Conservation (phyloP, 2,329 filamentous ascomycete genomes). For the Pseudocercospora crystallina region DNA sequence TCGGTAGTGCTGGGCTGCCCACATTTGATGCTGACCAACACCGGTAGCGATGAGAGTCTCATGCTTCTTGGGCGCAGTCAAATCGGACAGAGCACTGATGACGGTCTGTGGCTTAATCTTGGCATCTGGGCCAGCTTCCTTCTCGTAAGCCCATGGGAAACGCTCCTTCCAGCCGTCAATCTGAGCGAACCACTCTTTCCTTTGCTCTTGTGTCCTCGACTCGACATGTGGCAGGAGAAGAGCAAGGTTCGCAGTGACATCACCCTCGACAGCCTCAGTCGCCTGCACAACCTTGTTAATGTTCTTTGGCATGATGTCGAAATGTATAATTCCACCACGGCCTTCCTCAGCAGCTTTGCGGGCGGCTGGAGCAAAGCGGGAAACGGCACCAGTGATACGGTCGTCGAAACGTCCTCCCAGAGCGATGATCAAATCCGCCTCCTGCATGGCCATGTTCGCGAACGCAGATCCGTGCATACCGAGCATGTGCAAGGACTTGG, state of each 20-base stretch:
- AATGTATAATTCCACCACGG: slow-evolving; percentile 92
- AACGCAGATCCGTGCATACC: slow-evolving; percentile 98
- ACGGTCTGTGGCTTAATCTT: slow-evolving; percentile 93
- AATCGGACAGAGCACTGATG: slow-evolving; percentile 83
- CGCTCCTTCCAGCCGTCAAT: slow-evolving; percentile 88
- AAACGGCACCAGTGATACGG: slow-evolving; percentile 78
- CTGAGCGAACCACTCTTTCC: slow-evolving; percentile 84
- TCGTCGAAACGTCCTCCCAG: slow-evolving; percentile 94
- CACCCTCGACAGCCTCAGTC: slow-evolving; percentile 91
- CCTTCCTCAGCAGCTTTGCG: slow-evolving; percentile 80
- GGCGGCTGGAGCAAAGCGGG: slow-evolving; percentile 86
- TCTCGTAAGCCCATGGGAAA: slow-evolving; percentile 86
- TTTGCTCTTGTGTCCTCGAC: slow-evolving; percentile 59
- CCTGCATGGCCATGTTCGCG: slow-evolving; percentile 97
- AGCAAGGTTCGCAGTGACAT: slow-evolving; percentile 77
- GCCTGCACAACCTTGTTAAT: slow-evolving; percentile 99
- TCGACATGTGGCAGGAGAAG: slow-evolving; percentile 72
- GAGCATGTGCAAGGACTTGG: slow-evolving; percentile 95
- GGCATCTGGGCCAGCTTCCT: slow-evolving; percentile 65
- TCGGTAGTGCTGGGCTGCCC: slow-evolving; percentile 93
- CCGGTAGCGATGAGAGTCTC: slow-evolving; percentile 87
- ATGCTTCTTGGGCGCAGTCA: slow-evolving; percentile 78
- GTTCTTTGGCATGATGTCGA: slow-evolving; percentile 99
- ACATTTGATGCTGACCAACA: slow-evolving; percentile 99
- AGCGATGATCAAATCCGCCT: slow-evolving; percentile 92